These are phyloP conservation scores for Neurospora crassa DNA, from an alignment of 2,329 filamentous ascomycete species.

Conservation along the genomic window DNA sequence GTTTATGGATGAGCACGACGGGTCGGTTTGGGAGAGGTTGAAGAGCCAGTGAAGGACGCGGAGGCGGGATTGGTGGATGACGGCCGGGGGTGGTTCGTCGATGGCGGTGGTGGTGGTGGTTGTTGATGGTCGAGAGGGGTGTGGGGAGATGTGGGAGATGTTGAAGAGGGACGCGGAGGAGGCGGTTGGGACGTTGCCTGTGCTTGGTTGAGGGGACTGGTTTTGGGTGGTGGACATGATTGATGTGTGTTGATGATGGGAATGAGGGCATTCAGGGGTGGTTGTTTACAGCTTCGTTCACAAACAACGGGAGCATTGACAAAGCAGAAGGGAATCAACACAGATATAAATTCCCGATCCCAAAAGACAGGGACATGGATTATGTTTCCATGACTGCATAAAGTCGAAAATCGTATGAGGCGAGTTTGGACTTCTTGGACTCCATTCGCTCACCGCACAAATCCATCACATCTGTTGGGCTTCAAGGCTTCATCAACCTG, in stretches of 20 bases:
- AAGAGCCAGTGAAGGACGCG: not conserved
- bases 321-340: not conserved
- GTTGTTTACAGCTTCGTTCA: not conserved
- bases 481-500: not conserved
- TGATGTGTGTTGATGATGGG: not conserved
- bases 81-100: not conserved
- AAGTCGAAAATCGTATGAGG: not conserved
- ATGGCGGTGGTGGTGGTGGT: not conserved
- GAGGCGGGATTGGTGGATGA: not conserved
- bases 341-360: not conserved
- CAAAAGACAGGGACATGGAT: not conserved
- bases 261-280: not conserved
- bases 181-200: not conserved
- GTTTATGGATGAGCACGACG: constrained; percentile 38
- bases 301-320: not conserved
- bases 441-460: not conserved
- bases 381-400: not conserved
- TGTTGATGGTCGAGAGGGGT: not conserved
- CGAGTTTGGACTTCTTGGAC: not conserved
- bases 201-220: not conserved
- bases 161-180: not conserved
- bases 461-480: not conserved
- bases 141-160: not conserved
- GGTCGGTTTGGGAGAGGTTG: constrained; percentile 20
- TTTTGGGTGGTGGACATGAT: not conserved